A percentile compares a stretch with the other conserved stretches of the same genome.
phyloP scores from a whole-genome alignment of 2,329 filamentous ascomycete genomes.

The Plenodomus biglobosus region DNA sequence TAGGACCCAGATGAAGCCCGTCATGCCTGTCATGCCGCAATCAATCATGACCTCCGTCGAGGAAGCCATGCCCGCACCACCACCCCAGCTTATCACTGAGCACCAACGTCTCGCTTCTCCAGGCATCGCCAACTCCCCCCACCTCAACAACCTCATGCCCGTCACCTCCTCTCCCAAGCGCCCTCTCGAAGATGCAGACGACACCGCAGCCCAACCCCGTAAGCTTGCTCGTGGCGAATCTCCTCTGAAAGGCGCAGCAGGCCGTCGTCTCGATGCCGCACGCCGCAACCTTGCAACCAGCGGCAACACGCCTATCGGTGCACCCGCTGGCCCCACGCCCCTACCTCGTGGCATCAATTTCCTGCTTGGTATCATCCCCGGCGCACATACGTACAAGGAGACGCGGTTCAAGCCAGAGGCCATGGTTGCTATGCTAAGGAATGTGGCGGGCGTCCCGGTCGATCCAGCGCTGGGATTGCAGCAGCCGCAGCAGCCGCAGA shows the following conservation, averaged over 20 bases:
- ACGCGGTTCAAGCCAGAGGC: slow-evolving; percentile 69
- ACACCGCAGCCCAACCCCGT: slow-evolving; percentile 70
- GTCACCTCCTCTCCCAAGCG: slow-evolving; percentile 51
- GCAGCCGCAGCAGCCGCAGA: slow-evolving; percentile 15
- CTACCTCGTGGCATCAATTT: slow-evolving; percentile 65
- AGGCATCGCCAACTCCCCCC: slow-evolving; percentile 35
- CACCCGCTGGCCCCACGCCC: slow-evolving; percentile 55
- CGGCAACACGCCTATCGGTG: slow-evolving; percentile 30
- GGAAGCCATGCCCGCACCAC: slow-evolving; percentile 22
- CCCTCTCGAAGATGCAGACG: slow-evolving; percentile 62
- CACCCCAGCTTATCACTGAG: slow-evolving; percentile 20
- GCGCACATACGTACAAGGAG: slow-evolving; percentile 70
- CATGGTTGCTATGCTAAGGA: slow-evolving; percentile 72
- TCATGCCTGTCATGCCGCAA: slow-evolving; percentile 34
- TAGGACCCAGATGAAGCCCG: slow-evolving; percentile 68
- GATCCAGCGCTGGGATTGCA: slow-evolving; percentile 11
- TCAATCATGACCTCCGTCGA: slow-evolving; percentile 34
- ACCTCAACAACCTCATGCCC: slow-evolving; percentile 24
- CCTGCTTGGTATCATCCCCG: slow-evolving; percentile 70
- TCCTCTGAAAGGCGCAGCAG: slow-evolving; percentile 86
- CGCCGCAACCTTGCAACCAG: slow-evolving; percentile 48
- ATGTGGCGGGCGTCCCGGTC: slow-evolving; percentile 35
- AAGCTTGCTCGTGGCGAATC: slow-evolving; percentile 90
- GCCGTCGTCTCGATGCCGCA: slow-evolving; percentile 79
- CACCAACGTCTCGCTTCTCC: slow-evolving; percentile 33